phyloP scores from a whole-genome alignment of 73 alveolate genomes.

The Paraurostyla sp. region DNA sequence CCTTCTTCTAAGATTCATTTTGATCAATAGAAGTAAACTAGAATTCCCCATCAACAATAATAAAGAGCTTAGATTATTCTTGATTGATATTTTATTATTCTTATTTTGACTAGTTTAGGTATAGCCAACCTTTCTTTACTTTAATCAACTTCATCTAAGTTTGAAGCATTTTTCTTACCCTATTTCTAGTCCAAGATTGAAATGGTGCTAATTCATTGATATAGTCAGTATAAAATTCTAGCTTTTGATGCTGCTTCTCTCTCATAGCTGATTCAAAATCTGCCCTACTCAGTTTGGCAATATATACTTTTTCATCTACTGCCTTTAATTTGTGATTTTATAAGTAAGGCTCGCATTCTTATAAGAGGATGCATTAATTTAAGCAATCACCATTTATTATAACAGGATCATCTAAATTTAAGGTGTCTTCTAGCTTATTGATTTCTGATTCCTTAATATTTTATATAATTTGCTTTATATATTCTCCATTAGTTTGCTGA shows the following conservation, averaged over 20 bases:
- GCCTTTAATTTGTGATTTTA: background rate
- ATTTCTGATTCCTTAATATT: too few relatives aligned
- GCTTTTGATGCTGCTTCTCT: background rate
- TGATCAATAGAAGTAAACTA: background rate
- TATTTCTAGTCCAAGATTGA: slow-evolving; percentile 38
- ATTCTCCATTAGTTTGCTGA: too few relatives aligned
- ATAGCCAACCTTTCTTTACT: slow-evolving; percentile 30
- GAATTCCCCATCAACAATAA: slow-evolving; percentile 21
- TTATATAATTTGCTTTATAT: too few relatives aligned
- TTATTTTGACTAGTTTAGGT: background rate
- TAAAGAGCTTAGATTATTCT: background rate
- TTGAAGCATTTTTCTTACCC: slow-evolving; percentile 5
- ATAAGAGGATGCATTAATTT: background rate
- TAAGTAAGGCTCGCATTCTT: background rate
- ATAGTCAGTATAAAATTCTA: background rate
- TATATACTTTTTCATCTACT: background rate
- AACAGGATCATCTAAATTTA: too few relatives aligned
- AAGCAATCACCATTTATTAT: too few relatives aligned
- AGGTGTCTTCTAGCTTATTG: too few relatives aligned
- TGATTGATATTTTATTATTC: background rate
- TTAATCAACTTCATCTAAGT: background rate
- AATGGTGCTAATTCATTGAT: slow-evolving; percentile 7
- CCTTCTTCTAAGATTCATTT: background rate
- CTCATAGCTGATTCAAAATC: slow-evolving; percentile 25
- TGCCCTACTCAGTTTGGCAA: background rate